Evolutionary conservation across 2,329 filamentous ascomycete species (phyloP).

Genomic region (Sodiomyces alkalinus): DNA sequence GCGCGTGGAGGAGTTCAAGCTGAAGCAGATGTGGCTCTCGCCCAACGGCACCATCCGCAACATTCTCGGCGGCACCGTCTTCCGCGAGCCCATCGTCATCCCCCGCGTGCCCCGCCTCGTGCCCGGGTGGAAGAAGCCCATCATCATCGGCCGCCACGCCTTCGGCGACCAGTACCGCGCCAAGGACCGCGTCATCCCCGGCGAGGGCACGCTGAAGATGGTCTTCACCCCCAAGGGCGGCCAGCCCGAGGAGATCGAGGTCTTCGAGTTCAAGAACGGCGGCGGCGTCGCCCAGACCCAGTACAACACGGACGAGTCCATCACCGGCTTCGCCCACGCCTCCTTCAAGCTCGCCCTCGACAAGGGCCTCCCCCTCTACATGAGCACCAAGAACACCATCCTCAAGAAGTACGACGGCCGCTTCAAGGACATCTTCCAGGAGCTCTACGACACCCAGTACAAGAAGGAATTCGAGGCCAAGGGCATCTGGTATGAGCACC

Average conservation of each 20-base stretch:
- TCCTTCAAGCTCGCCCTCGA: constrained; percentile 88
- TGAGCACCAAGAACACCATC: constrained; percentile 99
- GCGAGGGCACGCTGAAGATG: constrained; percentile 81
- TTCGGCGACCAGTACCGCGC: constrained; percentile 98
- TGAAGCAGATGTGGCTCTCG: constrained; percentile 99
- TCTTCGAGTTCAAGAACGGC: constrained; percentile 75
- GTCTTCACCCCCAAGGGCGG: constrained; percentile 81
- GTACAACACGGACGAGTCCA: constrained; percentile 97
- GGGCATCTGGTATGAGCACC: constrained; percentile 98
- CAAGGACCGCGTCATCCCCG: constrained; percentile 73
- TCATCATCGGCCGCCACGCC: constrained; percentile 96
- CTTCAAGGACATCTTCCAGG: constrained; percentile 99
- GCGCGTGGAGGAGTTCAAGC: constrained; percentile 92
- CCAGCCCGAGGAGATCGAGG: constrained; percentile 71
- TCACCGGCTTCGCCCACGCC: constrained; percentile 85
- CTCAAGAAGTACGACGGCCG: constrained; percentile 96
- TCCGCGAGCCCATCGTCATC: constrained; percentile 98
- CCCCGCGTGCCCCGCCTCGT: constrained; percentile 83
- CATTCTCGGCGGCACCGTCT: constrained; percentile 79
- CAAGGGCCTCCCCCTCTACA: constrained; percentile 87
- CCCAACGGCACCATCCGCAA: constrained; percentile 84
- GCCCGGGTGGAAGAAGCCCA: constrained; percentile 96
- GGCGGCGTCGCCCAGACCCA: constrained; percentile 82
- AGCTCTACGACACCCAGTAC: constrained; percentile 81
- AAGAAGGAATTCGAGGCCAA: constrained; percentile 78